These are phyloP conservation scores for Paracoccidioides brasiliensis DNA, from an alignment of 2,329 filamentous ascomycete genomes.

Conservation along the genomic window DNA sequence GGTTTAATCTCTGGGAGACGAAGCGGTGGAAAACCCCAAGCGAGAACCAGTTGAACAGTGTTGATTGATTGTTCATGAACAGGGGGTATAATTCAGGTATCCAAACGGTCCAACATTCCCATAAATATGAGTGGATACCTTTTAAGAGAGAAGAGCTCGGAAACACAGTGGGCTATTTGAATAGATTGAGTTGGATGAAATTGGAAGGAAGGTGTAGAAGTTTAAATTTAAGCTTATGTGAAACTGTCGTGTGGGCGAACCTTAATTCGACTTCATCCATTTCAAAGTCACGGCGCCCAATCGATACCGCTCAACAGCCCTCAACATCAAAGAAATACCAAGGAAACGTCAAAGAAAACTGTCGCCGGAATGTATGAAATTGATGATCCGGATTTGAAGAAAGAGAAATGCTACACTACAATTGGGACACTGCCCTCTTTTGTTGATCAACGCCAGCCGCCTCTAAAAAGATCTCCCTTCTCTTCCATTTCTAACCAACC, in stretches of 20 bases:
- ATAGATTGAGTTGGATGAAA: too few species aligned
- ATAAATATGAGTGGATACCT: not conserved
- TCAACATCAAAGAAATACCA: not conserved
- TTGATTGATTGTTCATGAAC: too few species aligned
- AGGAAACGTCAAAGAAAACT: not conserved
- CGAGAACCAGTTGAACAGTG: too few species aligned
- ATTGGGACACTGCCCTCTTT: slow-evolving; percentile 53
- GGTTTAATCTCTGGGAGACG: too few species aligned
- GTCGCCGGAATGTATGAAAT: slow-evolving; percentile 31
- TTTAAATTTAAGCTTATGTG: slow-evolving; percentile 1
- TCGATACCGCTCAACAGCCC: not conserved
- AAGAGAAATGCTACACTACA: slow-evolving; percentile 59
- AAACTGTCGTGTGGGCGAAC: not conserved
- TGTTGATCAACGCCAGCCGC: slow-evolving; percentile 56
- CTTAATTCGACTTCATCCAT: not conserved
- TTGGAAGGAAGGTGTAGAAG: not conserved
- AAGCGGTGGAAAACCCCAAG: too few species aligned
- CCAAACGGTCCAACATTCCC: too few species aligned
- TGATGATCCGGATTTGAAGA: slow-evolving; percentile 23
- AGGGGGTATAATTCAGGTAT: too few species aligned
- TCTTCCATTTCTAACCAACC: slow-evolving; percentile 49
- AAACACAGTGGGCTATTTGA: not conserved
- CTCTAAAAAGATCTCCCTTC: slow-evolving; percentile 66
- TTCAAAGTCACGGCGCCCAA: not conserved
- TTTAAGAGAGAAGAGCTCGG: not conserved